Conservation (phyloP, 208 protist species). For the Acanthamoeba royreba region DNA sequence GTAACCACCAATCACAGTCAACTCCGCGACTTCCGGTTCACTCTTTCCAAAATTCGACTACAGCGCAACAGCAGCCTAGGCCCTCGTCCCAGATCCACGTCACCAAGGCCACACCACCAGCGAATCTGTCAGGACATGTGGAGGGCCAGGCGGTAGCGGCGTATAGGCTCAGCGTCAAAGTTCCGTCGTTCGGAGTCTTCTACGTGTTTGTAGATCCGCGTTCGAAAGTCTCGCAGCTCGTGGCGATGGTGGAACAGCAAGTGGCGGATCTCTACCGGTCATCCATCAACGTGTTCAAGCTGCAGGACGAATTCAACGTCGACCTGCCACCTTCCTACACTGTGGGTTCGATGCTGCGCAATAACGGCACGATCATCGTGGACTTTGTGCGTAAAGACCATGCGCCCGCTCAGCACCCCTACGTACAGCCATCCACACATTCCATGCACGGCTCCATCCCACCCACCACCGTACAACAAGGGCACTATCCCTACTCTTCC, state of each 20-base stretch:
- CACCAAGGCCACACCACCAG: not conserved
- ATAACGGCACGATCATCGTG: not conserved
- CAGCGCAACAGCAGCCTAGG: too few relatives aligned
- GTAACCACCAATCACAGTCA: too few relatives aligned
- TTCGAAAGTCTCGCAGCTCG: not conserved
- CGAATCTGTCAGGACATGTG: not conserved
- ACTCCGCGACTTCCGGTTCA: too few relatives aligned
- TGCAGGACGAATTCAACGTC: constrained; percentile 28
- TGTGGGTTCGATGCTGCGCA: not conserved
- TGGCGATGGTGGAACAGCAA: constrained; percentile 2
- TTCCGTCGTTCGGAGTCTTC: not conserved
- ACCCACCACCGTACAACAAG: not conserved
- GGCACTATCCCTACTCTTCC: not conserved
- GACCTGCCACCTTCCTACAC: constrained; percentile 34
- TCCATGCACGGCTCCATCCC: not conserved
- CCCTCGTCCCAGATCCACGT: too few relatives aligned
- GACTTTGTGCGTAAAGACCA: not conserved
- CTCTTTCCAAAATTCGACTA: too few relatives aligned
- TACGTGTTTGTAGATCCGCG: constrained; percentile 8
- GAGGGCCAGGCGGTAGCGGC: not conserved
- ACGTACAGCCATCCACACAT: too few relatives aligned
- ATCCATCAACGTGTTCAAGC: not conserved
- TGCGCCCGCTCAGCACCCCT: not conserved
- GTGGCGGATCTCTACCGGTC: not conserved
- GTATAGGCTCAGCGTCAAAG: not conserved